A percentile compares a stretch with the other conserved stretches of the same genome.
These are phyloP conservation scores for Pestalotiopsis sp. DNA, from an alignment of 2,329 filamentous ascomycete species.

Conservation along the genomic window DNA sequence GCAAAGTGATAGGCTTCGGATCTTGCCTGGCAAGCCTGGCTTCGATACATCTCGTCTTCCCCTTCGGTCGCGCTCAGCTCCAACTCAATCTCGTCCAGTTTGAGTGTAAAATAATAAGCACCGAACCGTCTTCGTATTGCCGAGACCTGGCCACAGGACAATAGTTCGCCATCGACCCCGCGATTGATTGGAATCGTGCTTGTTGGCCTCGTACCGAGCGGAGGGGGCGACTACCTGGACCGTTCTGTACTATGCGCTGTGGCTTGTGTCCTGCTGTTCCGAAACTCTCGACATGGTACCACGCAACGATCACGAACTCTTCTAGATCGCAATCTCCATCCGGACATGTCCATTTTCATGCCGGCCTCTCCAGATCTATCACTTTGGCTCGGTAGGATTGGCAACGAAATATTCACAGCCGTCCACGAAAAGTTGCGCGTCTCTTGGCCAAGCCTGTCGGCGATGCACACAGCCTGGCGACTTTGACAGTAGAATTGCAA, in stretches of 20 bases:
- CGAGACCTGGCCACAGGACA: neutral
- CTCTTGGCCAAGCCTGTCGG: neutral
- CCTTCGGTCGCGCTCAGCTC: neutral
- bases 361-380: neutral
- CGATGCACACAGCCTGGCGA: slow-evolving; percentile 4
- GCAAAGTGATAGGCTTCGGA: slow-evolving; percentile 10
- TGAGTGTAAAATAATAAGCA: neutral
- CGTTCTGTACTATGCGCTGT: neutral
- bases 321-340: neutral
- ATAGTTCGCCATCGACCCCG: neutral
- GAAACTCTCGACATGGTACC: neutral
- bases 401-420: neutral
- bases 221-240: neutral
- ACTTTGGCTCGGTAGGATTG: neutral
- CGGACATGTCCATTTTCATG: neutral
- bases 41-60: neutral
- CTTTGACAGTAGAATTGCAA: neutral
- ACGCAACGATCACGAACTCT: neutral
- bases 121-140: slow-evolving; percentile 12
- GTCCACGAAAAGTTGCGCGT: neutral
- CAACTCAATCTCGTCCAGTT: slow-evolving; percentile 1
- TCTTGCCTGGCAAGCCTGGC: slow-evolving; percentile 4
- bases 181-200: neutral
- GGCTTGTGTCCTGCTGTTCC: neutral
- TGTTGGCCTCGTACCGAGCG: neutral